These are phyloP conservation scores for Linnemannia elongata DNA, from an alignment of 192 early-diverging fungal genomes.

Conservation along the genomic window DNA sequence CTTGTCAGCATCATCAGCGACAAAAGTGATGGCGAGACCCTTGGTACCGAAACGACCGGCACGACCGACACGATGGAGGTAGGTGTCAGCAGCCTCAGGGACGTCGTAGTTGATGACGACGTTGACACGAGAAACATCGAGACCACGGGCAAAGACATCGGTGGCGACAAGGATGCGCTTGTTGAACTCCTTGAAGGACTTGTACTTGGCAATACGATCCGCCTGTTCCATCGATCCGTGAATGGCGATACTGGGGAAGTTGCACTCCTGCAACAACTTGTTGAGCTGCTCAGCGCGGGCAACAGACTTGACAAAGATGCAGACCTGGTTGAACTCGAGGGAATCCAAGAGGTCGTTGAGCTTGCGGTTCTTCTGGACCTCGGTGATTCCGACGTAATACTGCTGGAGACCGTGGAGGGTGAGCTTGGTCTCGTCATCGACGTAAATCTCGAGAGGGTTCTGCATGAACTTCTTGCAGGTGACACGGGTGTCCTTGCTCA, in stretches of 20 bases:
- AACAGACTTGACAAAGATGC: conserved; percentile 96
- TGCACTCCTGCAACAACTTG: conserved; percentile 87
- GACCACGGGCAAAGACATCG: conserved; percentile 98
- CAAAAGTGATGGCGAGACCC: conserved; percentile 96
- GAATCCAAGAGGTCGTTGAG: conserved; percentile 92
- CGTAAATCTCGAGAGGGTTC: conserved; percentile 96
- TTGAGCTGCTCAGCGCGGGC: conserved; percentile 89
- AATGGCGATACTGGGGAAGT: conserved; percentile 96
- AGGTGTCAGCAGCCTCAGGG: conserved; percentile 89
- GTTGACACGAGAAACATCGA: conserved; percentile 98
- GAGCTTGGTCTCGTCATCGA: conserved; percentile 98
- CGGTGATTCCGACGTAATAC: conserved; percentile 89
- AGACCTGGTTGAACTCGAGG: conserved; percentile 98
- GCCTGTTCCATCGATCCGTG: conserved; percentile 92
- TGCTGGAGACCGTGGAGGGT: conserved; percentile 98
- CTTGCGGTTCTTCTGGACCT: conserved; percentile 94
- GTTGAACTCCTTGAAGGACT: conserved; percentile 95
- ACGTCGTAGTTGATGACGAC: conserved; percentile 99
- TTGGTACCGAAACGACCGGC: conserved; percentile 99
- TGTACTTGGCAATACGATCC: conserved; percentile 93
- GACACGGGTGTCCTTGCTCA: conserved; percentile 92
- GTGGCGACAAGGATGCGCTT: conserved; percentile 98
- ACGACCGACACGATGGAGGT: conserved; percentile 97
- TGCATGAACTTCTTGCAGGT: conserved; percentile 99
- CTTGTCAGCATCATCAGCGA: conserved; percentile 86